Conservation (phyloP, 768 basidiomycete species). For the Trametes villosa region DNA sequence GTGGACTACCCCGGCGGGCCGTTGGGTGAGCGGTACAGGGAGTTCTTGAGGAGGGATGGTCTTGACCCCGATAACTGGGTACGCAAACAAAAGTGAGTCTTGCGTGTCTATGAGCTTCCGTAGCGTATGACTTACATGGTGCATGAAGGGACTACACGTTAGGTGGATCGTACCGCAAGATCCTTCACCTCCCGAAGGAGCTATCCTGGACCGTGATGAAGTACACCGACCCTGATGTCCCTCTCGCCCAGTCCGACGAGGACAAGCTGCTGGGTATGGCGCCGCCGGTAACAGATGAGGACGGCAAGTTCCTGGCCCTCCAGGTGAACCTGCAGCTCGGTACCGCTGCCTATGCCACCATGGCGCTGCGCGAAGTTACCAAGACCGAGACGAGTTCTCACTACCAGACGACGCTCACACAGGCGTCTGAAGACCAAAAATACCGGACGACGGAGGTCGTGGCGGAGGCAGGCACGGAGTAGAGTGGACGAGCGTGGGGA, state of each 20-base stretch:
- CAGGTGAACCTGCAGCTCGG: conserved; percentile 86
- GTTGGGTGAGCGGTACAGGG: conserved; percentile 84
- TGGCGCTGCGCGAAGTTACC: conserved; percentile 94
- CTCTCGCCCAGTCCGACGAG: conserved; percentile 94
- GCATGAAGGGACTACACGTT: conserved; percentile 84
- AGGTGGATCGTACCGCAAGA: conserved; percentile 91
- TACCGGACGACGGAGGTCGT: conserved; percentile 59
- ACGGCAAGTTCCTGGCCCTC: conserved; percentile 86
- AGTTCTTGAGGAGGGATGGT: conserved; percentile 84
- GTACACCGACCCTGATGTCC: conserved; percentile 93
- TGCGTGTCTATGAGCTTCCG: background rate
- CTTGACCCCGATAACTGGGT: conserved; percentile 89
- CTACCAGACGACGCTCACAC: conserved; percentile 81
- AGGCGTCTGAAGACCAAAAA: conserved; percentile 79
- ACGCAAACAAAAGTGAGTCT: conserved; percentile 82
- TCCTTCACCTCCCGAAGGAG: conserved; percentile 83
- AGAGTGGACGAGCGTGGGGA: conserved; percentile 10
- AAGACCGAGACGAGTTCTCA: conserved; percentile 96
- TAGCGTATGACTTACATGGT: background rate
- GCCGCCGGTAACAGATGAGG: conserved; percentile 62
- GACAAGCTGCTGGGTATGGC: conserved; percentile 87
- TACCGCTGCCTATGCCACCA: conserved; percentile 95
- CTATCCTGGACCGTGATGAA: conserved; percentile 81
- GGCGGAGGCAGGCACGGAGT: conserved; percentile 34
- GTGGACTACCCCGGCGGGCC: conserved; percentile 89